phyloP scores from a whole-genome alignment of 441 rosid genomes.

The Corymbia citriodora region DNA sequence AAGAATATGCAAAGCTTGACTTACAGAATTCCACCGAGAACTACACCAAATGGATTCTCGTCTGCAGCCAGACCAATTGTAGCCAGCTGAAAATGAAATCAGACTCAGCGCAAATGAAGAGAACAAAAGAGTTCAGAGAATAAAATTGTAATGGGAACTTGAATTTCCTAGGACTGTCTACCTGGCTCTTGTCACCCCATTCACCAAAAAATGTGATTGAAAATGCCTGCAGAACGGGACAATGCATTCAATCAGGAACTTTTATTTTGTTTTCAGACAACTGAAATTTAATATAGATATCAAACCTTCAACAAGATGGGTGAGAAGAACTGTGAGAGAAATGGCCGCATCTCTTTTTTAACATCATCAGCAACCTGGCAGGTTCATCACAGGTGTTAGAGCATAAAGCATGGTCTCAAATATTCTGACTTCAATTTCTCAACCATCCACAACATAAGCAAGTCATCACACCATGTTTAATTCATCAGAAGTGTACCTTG shows the following conservation, averaged over 20 bases:
- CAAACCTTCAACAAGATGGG: slow-evolving; percentile 83
- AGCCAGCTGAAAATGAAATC: slow-evolving; percentile 56
- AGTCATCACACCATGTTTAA: background rate
- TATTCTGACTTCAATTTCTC: background rate
- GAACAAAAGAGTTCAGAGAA: background rate
- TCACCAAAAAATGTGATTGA: slow-evolving; percentile 95
- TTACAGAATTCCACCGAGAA: slow-evolving; percentile 86
- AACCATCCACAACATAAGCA: background rate
- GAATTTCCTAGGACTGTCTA: slow-evolving; percentile 11
- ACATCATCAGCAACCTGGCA: slow-evolving; percentile 62
- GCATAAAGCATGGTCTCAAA: background rate
- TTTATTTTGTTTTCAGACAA: background rate
- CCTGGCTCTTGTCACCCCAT: slow-evolving; percentile 99
- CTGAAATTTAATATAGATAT: background rate
- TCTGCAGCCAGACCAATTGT: slow-evolving; percentile 97
- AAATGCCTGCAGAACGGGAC: slow-evolving; percentile 62
- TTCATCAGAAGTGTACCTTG: slow-evolving; percentile 40
- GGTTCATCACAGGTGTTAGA: background rate
- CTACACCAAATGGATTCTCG: slow-evolving; percentile 84
- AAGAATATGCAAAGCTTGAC: slow-evolving; percentile 10
- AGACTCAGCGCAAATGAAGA: slow-evolving; percentile 1
- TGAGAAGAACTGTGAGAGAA: slow-evolving; percentile 76
- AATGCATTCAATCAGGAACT: slow-evolving; percentile 1
- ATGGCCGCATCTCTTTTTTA: slow-evolving; percentile 66
- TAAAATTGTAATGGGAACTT: background rate